Evolutionary conservation across 169 alveolate genomes (phyloP).

Genomic region (Cryptosporidium tyzzeri): DNA sequence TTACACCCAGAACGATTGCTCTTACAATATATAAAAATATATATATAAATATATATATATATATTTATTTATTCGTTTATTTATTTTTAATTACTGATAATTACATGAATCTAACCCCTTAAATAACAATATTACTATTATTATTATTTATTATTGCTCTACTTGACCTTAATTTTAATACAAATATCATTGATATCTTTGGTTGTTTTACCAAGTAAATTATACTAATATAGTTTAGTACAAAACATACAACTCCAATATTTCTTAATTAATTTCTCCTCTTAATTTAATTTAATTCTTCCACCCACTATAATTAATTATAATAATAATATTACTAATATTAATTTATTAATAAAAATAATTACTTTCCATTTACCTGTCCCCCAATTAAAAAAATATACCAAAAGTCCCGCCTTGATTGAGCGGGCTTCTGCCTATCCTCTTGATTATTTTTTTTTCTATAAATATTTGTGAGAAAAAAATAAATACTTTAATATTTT

Average conservation of each 20-base stretch:
- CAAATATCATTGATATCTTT: constrained; percentile 11
- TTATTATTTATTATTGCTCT: background rate
- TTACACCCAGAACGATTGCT: constrained; percentile 1
- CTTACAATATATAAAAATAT: no score
- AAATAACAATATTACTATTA: constrained; percentile 1
- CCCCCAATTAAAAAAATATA: constrained; percentile 37
- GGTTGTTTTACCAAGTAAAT: background rate
- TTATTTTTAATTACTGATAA: background rate
- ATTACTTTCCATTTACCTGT: constrained; percentile 32
- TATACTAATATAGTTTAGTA: background rate
- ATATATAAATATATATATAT: no score
- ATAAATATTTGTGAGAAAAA: background rate
- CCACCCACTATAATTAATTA: constrained; percentile 17
- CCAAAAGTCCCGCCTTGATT: constrained; percentile 59
- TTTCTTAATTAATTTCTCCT: background rate
- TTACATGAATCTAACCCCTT: constrained; percentile 12
- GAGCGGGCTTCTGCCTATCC: constrained; percentile 33
- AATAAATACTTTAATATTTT: no score
- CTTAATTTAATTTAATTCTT: background rate
- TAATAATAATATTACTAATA: background rate
- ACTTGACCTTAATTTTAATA: background rate
- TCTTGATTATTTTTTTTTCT: background rate
- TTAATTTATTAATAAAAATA: background rate
- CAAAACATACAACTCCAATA: background rate
- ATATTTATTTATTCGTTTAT: no score